phyloP scores from a whole-genome alignment of 1,284 basidiomycete genomes.

The Marasmius sp. region DNA sequence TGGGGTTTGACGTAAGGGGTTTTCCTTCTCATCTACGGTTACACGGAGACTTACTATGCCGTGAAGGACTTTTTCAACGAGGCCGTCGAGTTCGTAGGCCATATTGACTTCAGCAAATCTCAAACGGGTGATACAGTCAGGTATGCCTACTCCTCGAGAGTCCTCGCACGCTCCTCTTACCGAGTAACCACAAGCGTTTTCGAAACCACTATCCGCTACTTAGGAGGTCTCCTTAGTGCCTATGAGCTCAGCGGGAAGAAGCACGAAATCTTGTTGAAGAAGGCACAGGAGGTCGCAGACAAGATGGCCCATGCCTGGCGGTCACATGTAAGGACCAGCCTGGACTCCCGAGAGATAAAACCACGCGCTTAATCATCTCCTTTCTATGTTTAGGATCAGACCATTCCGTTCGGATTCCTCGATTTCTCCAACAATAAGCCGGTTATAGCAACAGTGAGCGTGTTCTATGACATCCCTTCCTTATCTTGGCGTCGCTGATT shows the following conservation, averaged over 20 bases:
- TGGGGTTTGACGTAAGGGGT: constrained; percentile 47
- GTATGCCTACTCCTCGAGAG: neutral
- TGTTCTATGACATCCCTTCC: neutral
- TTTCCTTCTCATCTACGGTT: neutral
- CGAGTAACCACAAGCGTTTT: constrained; percentile 56
- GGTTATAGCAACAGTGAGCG: constrained; percentile 38
- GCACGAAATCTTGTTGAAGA: constrained; percentile 51
- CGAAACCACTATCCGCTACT: constrained; percentile 86
- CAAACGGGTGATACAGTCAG: constrained; percentile 8
- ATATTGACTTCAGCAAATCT: constrained; percentile 12
- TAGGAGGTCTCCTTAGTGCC: constrained; percentile 71
- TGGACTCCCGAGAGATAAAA: neutral
- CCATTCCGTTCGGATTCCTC: constrained; percentile 51
- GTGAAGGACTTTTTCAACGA: constrained; percentile 13
- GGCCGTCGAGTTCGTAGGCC: constrained; percentile 9
- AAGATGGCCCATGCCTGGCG: constrained; percentile 47
- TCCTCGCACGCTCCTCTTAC: neutral
- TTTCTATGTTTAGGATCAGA: constrained; percentile 35
- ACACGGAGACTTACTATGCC: neutral
- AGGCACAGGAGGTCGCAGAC: constrained; percentile 71
- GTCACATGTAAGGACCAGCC: neutral
- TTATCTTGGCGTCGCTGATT: neutral
- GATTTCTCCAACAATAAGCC: constrained; percentile 52
- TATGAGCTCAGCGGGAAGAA: constrained; percentile 78
- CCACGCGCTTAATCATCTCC: neutral